Evolutionary conservation across 306 rosid species (phyloP), one percentile per base, ranked within the genome.

Genomic region (Quercus parvula): DNA sequence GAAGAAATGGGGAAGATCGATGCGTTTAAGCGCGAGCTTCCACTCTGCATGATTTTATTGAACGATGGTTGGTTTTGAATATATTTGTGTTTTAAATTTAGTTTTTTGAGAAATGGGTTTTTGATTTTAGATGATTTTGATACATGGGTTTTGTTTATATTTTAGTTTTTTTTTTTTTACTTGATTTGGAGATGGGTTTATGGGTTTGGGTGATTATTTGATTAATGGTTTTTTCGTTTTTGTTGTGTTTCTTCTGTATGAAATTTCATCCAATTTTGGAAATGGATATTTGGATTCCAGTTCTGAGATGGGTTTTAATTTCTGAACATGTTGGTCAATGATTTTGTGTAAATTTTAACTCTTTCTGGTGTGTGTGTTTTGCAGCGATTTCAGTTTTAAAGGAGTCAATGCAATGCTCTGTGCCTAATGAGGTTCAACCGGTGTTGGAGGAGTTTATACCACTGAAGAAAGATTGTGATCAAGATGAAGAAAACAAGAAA

Each of bases 11-110:
- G 64, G 77, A 95, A 95, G 92, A 95, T 95, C 92, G 88, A 95
- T 20, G 97, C 94, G 15, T 95, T 95, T 67, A 91, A 90, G 76
- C 97, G 98, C 81, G 98, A 92, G 88, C 99, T 95, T 61, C 99
- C 99, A 69, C 92, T 95, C 54, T 95, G 90, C 75, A 91, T 91
- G 96, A 86, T 90, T 62, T 88, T 95, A 55, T 75, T 95, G 78
- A 91, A 84, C 64, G 97, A 95, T 72, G 99, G 99, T 94, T 33
- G 56, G 91, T 89, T 72, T 57, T 13, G 0, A 1, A 38, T 38
- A 49, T 79, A 20, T 25, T 35, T 25, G n/a, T 38, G 18, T 1
- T 0, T 66, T 24, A 41, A 19, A 1, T 76, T 70, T 44, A 46
- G 59, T 68, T 70, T 56, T 75, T 0, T 7, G 20, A 9, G 8